Conservation (phyloP, 208 protist genomes). For the Leishmania amazonensis region DNA sequence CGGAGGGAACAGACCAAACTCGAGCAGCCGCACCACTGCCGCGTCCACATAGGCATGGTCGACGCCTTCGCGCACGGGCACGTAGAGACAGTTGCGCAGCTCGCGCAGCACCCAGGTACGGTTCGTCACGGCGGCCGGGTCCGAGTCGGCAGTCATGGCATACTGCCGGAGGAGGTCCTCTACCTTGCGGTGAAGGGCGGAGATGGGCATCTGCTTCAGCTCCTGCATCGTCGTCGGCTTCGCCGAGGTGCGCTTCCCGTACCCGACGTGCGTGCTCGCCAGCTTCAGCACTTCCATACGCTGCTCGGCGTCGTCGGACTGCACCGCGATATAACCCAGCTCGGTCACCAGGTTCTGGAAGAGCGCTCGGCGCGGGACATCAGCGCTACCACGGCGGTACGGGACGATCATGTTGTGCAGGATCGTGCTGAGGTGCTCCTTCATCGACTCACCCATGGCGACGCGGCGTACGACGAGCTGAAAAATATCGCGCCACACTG, state of each 20-base stretch:
- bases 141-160: constrained; percentile 45
- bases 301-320: constrained; percentile 67
- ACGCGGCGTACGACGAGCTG: constrained; percentile 67
- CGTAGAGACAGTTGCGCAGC: constrained; percentile 75
- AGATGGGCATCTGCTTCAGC: constrained; percentile 61
- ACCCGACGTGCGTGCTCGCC: constrained; percentile 78
- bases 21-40: constrained; percentile 49
- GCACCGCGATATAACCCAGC: constrained; percentile 80
- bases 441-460: constrained; percentile 80
- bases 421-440: constrained; percentile 85
- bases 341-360: constrained; percentile 80
- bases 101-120: constrained; percentile 86
- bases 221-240: constrained; percentile 76
- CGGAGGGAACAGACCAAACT: constrained; percentile 75
- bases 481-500: constrained; percentile 88
- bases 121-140: constrained; percentile 64
- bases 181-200: constrained; percentile 69
- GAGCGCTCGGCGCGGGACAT: constrained; percentile 69
- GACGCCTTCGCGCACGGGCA: constrained; percentile 64
- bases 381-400: constrained; percentile 82
- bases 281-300: constrained; percentile 74
- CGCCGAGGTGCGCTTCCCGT: constrained; percentile 57
- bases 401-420: constrained; percentile 85
- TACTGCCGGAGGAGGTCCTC: constrained; percentile 77
- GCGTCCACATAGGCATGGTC: constrained; percentile 76